Base-by-base conservation (phyloP, 2,329 filamentous ascomycete genomes). In the Claviceps sp. region DNA sequence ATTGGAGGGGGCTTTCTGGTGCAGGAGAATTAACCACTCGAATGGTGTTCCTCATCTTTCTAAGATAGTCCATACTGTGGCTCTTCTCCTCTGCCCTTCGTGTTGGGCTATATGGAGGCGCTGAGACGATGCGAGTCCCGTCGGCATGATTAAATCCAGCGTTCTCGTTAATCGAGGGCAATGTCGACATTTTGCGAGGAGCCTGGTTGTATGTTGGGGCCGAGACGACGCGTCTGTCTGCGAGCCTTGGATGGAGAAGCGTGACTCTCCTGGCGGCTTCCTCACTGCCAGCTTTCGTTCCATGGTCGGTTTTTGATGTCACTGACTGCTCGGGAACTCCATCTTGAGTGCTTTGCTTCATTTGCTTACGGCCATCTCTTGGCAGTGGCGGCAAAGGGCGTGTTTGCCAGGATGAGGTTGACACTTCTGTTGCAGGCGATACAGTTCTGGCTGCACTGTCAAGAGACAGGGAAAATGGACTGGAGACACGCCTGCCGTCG, bases 331-430 rank as follows among this genome's bases (percentile, higher is more conserved):
- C 61, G 22, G 56, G 55, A 0, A 57, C 51, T 16, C 54, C 55
- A 2, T 58, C 57, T 22, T 57, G 54, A 2, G 56, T 56, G 16
- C 57, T 50, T 4, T 59, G 53, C 52, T 36, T 57, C 44, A 24
- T 55, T 13, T 58, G 52, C 7, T 59, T 56, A 18, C 57, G 56
- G 22, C 58, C 60, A 1, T 64, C 62, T 2, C 62, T 58, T 0
- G 74, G 70, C 3, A 78, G 69, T 5, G 75, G 73, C 0, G 78
- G 77, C 26, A 80, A 59, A 2, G 78, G 77, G 1, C 76, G 68
- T 9, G 65, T 67, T 45, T 74, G 71, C 69, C 74, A 78, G 14
- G 66, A 65, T 38, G 62, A 65, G 22, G 53, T 57, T 13, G 61
- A 58, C n/a, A 56, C 60, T 5, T 66, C 63, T 2, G 60, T 61